phyloP scores from a whole-genome alignment of 495 filamentous ascomycete genomes.

The Neurospora intermedia region DNA sequence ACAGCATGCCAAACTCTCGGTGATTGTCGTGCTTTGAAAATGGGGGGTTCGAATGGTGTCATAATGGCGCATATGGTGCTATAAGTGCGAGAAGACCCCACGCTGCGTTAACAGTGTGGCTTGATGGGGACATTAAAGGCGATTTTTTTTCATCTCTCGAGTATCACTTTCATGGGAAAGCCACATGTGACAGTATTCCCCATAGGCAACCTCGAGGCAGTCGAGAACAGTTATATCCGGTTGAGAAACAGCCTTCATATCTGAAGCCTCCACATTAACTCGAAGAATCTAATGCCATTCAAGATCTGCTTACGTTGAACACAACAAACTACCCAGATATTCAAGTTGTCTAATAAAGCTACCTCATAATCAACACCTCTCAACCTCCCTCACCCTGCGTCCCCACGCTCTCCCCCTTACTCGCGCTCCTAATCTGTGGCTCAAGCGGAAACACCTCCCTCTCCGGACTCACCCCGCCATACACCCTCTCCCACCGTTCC shows the following conservation, averaged over 20 bases:
- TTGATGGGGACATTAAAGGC: background rate
- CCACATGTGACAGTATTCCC: background rate
- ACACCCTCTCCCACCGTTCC: constrained; percentile 43
- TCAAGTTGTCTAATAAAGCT: background rate
- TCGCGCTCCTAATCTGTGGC: constrained; percentile 34
- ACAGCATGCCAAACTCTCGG: background rate
- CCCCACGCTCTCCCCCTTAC: constrained; percentile 18
- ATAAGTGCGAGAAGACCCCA: background rate
- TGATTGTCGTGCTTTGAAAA: background rate
- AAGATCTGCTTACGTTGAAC: background rate
- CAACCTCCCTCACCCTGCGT: background rate
- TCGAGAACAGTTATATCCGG: background rate
- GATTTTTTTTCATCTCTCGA: background rate
- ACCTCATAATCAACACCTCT: background rate
- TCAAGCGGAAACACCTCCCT: constrained; percentile 45
- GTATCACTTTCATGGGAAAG: background rate
- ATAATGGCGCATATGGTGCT: background rate
- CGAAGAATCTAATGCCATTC: background rate
- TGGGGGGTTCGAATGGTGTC: background rate
- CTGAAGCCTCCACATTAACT: background rate
- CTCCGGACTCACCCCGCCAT: constrained; percentile 38
- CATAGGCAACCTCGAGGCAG: background rate
- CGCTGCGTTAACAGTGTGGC: background rate
- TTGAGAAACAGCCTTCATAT: background rate
- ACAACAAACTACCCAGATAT: background rate